Percentiles rank a stretch among this genome's conserved stretches.
Conservation (phyloP, 441 rosid species). For the Hura crepitans region DNA sequence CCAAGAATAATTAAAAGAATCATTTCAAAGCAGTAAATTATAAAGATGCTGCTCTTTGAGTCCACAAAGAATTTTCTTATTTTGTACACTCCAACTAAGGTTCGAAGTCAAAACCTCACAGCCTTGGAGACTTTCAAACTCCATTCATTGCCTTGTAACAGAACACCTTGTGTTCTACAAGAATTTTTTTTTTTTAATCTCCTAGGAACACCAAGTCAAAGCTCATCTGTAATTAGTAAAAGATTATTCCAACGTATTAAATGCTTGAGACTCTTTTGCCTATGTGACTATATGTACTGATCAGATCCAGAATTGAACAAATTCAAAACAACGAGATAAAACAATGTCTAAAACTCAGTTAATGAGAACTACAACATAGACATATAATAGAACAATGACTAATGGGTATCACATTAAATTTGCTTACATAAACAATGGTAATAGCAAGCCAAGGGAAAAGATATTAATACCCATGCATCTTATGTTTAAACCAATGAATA, state of each 20-base stretch:
- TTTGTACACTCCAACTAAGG: background rate
- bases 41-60: background rate
- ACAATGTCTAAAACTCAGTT: too few species aligned
- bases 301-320: background rate
- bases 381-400: background rate
- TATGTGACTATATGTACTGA: background rate
- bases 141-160: background rate
- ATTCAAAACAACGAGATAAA: slow-evolving; percentile 3
- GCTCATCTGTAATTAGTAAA: background rate
- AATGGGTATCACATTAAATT: background rate
- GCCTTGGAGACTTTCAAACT: background rate
- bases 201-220: background rate
- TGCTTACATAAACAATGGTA: background rate
- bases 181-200: background rate
- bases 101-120: background rate
- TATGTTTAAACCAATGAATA: background rate
- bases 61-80: background rate
- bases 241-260: background rate
- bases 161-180: too few species aligned
- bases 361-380: too few species aligned
- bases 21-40: background rate
- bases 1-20: background rate
- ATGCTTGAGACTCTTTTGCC: background rate
- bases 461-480: too few species aligned
- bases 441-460: background rate